These are phyloP conservation scores for Berberis thunbergii DNA, from an alignment of 164 flowering plant genomes.

Conservation along the genomic window DNA sequence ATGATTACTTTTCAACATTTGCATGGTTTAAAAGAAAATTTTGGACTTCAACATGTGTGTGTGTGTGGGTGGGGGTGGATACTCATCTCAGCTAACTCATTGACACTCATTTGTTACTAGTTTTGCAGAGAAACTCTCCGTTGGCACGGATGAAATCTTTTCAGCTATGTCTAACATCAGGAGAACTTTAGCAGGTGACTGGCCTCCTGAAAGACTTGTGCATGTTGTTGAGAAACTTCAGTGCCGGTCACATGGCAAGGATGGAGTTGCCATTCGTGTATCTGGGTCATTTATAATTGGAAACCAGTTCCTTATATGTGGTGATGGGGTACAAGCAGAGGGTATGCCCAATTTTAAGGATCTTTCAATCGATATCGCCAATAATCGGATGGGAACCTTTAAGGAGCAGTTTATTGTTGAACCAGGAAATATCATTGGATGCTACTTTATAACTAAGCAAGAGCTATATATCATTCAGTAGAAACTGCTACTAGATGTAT, in stretches of 20 bases:
- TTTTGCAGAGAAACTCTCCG: slow-evolving; percentile 55
- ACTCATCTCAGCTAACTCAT: slow-evolving; percentile 2
- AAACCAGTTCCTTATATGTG: slow-evolving; percentile 84
- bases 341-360: slow-evolving; percentile 82
- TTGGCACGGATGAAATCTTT: slow-evolving; percentile 65
- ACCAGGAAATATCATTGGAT: slow-evolving; percentile 55
- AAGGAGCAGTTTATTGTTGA: slow-evolving; percentile 87
- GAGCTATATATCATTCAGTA: slow-evolving; percentile 69
- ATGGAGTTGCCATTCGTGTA: slow-evolving; percentile 82
- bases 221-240: slow-evolving; percentile 95
- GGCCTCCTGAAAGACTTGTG: slow-evolving; percentile 83
- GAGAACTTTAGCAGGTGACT: slow-evolving; percentile 71
- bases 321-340: slow-evolving; percentile 84
- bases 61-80: no score
- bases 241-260: slow-evolving; percentile 78
- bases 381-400: slow-evolving; percentile 74
- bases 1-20: no score
- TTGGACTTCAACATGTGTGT: no score
- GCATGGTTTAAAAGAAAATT: no score
- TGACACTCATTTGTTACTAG: slow-evolving; percentile 20
- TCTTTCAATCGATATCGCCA: slow-evolving; percentile 54
- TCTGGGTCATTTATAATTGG: slow-evolving; percentile 85
- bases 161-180: slow-evolving; percentile 46
- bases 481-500: slow-evolving; percentile 3
- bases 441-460: slow-evolving; percentile 57